Conservation (phyloP, 1,284 basidiomycete genomes). For the Irpex sp. region DNA sequence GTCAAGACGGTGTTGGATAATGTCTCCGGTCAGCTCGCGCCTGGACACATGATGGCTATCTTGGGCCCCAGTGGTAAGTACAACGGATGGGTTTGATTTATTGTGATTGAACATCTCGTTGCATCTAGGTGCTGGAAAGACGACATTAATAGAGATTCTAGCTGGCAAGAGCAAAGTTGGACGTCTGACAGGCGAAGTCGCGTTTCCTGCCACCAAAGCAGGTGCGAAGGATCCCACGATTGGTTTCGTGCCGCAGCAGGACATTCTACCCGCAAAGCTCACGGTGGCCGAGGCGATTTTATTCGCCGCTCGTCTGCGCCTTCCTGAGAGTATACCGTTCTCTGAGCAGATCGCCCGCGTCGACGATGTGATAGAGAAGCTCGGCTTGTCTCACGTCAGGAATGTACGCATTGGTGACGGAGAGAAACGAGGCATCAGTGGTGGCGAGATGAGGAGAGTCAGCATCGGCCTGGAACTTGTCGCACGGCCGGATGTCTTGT, state of each 20-base stretch:
- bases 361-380: slow-evolving; percentile 64
- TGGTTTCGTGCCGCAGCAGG: slow-evolving; percentile 85
- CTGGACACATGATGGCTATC: slow-evolving; percentile 84
- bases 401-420: slow-evolving; percentile 78
- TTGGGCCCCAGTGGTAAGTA: slow-evolving; percentile 77
- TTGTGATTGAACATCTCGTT: background rate
- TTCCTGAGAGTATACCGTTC: slow-evolving; percentile 77
- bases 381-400: slow-evolving; percentile 72
- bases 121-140: slow-evolving; percentile 69
- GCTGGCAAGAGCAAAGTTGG: slow-evolving; percentile 77
- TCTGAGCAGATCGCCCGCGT: slow-evolving; percentile 68
- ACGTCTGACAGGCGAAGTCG: slow-evolving; percentile 59
- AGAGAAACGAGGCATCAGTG: slow-evolving; percentile 78
- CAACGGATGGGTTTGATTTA: background rate
- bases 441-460: slow-evolving; percentile 82
- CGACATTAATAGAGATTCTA: slow-evolving; percentile 81
- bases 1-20: slow-evolving; percentile 73
- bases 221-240: slow-evolving; percentile 42
- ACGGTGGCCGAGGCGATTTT: slow-evolving; percentile 82
- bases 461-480: slow-evolving; percentile 84
- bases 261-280: slow-evolving; percentile 74
- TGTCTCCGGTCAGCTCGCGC: slow-evolving; percentile 62
- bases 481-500: slow-evolving; percentile 74
- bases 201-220: slow-evolving; percentile 41
- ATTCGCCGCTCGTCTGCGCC: slow-evolving; percentile 79